A percentile compares a stretch with the other conserved stretches of the same genome.
These are phyloP conservation scores for Diaporthe capsici DNA, from an alignment of 2,329 filamentous ascomycete species.

Conservation along the genomic window DNA sequence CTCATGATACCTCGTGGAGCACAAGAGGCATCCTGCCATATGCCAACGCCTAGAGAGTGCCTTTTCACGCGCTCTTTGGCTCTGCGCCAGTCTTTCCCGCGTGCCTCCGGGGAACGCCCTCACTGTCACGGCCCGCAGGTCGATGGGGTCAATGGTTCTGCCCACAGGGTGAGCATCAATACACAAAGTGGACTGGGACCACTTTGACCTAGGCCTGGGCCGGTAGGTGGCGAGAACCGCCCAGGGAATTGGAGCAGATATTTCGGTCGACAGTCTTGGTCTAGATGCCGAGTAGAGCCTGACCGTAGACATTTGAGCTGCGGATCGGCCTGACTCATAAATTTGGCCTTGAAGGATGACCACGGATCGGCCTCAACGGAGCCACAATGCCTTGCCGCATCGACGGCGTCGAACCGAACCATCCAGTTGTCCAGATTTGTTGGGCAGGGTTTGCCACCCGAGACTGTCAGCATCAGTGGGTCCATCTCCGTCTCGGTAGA, in stretches of 20 bases:
- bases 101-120: too few species aligned
- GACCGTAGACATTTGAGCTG: not conserved
- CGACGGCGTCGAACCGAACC: not conserved
- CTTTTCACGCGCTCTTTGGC: not conserved
- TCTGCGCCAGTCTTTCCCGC: not conserved
- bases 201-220: not conserved
- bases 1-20: not conserved
- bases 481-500: not conserved
- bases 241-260: not conserved
- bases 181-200: not conserved
- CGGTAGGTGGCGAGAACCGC: not conserved
- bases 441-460: conserved; percentile 11
- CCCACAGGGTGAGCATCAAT: not conserved
- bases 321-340: conserved; percentile 4
- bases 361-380: not conserved
- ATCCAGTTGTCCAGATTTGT: not conserved
- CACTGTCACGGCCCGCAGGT: not conserved
- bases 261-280: not conserved
- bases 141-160: not conserved
- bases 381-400: not conserved
- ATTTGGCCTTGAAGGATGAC: not conserved
- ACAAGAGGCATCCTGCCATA: not conserved
- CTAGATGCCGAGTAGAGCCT: not conserved
- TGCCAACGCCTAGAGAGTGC: not conserved
- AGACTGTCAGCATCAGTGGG: not conserved